Evolutionary conservation across 805 yeast genomes (phyloP), one percentile per base, ranked within the genome.

Genomic region (Hanseniaspora hatyaiensis): DNA sequence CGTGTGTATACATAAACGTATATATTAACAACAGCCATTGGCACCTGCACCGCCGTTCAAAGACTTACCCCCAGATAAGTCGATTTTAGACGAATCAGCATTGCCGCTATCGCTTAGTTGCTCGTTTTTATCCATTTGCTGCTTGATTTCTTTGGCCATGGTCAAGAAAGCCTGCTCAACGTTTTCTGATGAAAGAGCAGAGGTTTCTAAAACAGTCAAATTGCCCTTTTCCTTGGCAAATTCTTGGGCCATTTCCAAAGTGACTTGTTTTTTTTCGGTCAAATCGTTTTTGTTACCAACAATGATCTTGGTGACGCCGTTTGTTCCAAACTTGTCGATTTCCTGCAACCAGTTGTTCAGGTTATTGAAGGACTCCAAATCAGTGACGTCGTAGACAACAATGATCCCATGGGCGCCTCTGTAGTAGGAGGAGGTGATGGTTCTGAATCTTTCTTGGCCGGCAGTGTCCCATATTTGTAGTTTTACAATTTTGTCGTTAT

Each of bases 391-490:
- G 65, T 92, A 89, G 46, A 89, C 98, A 58, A 89, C 89, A 59
- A 89, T 92, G 65, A 89, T 92, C 52, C 98, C 98, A 63, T 89
- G 97, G 11, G 97, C 96, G 50, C 98, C 98, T 65, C 98, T 82
- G 72, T 89, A 89, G 70, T 89, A 89, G 13, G 96, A 85, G 12
- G 96, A 84, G 11, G 97, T 92, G 68, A 89, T 89, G 44, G 98
- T 92, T 69, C 97, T 80, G 71, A 92, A 92, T 59, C 98, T 74
- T 67, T 92, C 98, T 71, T 92, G 98, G 40, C 98, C 98, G 11
- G 97, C 98, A 49, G 98, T 92, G 64, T 92, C 98, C 98, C 98
- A 92, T 62, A 92, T 89, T 70, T 92, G 98, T 62, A 92, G 75
- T 69, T 92, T 92, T 64, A 92, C 92, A 47, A 95, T 85, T 72